phyloP scores from a whole-genome alignment of 768 basidiomycete species.

The Naematelia aurantialba region DNA sequence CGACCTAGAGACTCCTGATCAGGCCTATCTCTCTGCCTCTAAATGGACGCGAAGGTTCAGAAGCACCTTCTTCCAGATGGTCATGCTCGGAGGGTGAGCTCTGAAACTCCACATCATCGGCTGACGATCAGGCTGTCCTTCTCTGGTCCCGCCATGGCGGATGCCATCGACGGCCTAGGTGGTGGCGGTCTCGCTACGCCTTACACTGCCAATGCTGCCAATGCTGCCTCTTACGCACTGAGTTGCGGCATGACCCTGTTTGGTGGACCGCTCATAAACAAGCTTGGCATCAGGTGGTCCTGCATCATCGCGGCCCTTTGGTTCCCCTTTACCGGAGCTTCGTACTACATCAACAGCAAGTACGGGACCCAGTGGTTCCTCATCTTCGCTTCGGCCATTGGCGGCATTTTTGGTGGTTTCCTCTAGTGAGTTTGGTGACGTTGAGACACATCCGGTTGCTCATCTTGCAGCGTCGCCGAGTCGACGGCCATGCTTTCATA shows the following conservation, averaged over 20 bases:
- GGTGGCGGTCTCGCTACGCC: constrained; percentile 33
- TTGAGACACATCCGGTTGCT: neutral
- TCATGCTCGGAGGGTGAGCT: constrained; percentile 16
- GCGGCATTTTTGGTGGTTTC: constrained; percentile 19
- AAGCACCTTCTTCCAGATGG: constrained; percentile 14
- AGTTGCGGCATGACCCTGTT: constrained; percentile 22
- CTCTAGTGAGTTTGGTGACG: constrained; percentile 7
- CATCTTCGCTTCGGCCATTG: constrained; percentile 8
- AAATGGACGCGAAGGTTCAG: too few relatives aligned
- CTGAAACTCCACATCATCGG: neutral
- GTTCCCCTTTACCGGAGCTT: constrained; percentile 17
- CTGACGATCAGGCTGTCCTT: constrained; percentile 9
- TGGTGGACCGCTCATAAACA: constrained; percentile 39
- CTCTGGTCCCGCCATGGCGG: constrained; percentile 25
- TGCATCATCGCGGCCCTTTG: constrained; percentile 19
- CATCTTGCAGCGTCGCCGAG: constrained; percentile 24
- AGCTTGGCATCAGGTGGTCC: constrained; percentile 34
- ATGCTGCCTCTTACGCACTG: constrained; percentile 14
- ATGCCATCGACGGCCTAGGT: constrained; percentile 28
- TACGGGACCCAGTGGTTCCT: constrained; percentile 14
- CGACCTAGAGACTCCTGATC: too few relatives aligned
- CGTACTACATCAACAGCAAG: constrained; percentile 18
- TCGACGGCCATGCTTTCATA: constrained; percentile 27
- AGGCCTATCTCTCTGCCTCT: too few relatives aligned
- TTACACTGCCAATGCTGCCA: constrained; percentile 20